A percentile compares a stretch with the other conserved stretches of the same genome.
phyloP scores from a whole-genome alignment of 1,139 yeast genomes.

The Candida neerlandica region DNA sequence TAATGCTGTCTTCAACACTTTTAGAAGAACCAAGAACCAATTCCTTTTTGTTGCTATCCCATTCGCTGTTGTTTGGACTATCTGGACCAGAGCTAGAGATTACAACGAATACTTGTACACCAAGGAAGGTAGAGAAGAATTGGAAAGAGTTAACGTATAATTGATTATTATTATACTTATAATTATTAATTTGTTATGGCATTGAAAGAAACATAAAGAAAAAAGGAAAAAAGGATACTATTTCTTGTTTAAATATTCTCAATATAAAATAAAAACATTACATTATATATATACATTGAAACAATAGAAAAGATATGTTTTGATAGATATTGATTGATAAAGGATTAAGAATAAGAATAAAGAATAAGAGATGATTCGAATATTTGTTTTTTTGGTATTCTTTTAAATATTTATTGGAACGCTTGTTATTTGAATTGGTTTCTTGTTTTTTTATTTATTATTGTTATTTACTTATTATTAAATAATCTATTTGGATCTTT shows the following conservation, averaged over 20 bases:
- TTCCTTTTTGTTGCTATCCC: slow-evolving; percentile 79
- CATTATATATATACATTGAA: neutral
- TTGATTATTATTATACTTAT: no score
- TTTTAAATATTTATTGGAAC: neutral
- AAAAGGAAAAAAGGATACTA: neutral
- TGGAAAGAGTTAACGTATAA: slow-evolving; percentile 76
- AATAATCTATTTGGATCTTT: slow-evolving; percentile 71
- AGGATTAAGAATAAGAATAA: no score
- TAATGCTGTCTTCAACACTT: slow-evolving; percentile 87
- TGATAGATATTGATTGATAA: no score
- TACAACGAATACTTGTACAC: slow-evolving; percentile 95
- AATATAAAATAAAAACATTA: neutral
- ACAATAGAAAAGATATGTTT: neutral
- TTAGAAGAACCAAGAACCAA: slow-evolving; percentile 93
- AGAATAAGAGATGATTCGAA: no score
- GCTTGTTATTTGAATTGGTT: no score
- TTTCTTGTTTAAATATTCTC: slow-evolving; percentile 1
- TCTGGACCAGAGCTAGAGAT: slow-evolving; percentile 87
- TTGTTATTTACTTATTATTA: no score
- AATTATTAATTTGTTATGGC: neutral
- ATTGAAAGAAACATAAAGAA: neutral
- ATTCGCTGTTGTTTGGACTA: slow-evolving; percentile 74
- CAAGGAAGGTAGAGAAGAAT: slow-evolving; percentile 95
- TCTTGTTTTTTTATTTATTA: neutral
- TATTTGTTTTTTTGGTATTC: no score